These are phyloP conservation scores for Hypoxylon sp. DNA, from an alignment of 2,329 filamentous ascomycete species.

Conservation along the genomic window DNA sequence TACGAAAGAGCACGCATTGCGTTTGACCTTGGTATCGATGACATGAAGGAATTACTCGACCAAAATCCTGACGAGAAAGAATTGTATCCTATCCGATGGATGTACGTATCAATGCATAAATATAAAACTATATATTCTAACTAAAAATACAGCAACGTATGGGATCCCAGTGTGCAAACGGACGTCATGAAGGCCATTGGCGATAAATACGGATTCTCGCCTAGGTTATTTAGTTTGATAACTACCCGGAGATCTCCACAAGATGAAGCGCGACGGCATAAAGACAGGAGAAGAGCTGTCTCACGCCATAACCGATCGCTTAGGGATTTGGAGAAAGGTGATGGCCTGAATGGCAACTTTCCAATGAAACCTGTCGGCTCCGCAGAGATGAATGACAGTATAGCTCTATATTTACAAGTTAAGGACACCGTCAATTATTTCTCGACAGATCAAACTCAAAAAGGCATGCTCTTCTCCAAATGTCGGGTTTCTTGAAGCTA, in stretches of 20 bases:
- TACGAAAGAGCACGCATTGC: conserved; percentile 69
- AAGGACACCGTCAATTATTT: conserved; percentile 83
- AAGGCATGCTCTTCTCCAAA: conserved; percentile 63
- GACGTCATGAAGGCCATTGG: conserved; percentile 70
- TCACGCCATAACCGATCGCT: conserved; percentile 33
- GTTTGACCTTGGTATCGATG: conserved; percentile 64
- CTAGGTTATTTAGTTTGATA: conserved; percentile 75
- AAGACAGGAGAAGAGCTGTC: conserved; percentile 30
- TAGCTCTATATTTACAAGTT: conserved; percentile 67
- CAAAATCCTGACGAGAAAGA: conserved; percentile 53
- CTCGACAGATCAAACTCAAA: conserved; percentile 77
- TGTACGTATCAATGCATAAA: conserved; percentile 62
- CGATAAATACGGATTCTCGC: conserved; percentile 76
- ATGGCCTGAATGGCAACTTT: conserved; percentile 25
- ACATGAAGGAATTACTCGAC: conserved; percentile 60
- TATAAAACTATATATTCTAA: conserved; percentile 32
- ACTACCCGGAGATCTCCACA: conserved; percentile 46
- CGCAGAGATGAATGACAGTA: conserved; percentile 47
- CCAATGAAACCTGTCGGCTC: conserved; percentile 27
- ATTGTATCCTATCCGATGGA: conserved; percentile 73
- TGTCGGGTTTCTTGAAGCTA: conserved; percentile 34
- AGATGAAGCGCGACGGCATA: conserved; percentile 34
- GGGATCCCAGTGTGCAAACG: conserved; percentile 74
- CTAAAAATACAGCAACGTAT: conserved; percentile 71
- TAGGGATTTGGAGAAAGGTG: conserved; percentile 48